Evolutionary conservation across 306 rosid species (phyloP), one percentile per base, ranked within the genome.

Genomic region (Hylodesmum podocarpum): DNA sequence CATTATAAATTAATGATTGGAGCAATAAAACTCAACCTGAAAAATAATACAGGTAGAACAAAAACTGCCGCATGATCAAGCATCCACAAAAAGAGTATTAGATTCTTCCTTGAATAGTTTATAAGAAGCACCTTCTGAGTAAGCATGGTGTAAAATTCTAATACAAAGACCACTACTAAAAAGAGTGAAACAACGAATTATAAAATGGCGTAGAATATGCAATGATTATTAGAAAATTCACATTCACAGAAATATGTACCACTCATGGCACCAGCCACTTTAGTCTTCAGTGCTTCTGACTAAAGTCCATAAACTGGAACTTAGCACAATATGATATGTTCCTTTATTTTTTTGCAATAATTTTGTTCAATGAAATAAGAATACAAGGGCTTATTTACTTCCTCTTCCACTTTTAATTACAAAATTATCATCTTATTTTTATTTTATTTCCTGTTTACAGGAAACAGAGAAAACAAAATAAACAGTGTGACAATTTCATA

Each of bases 91-190:
- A 64, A 75, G 66, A n/a, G 29, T 25, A 67, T 22, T 37, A 25
- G 80, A 81, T 75, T 81, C 79, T 67, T 80, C 71, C 19, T 31
- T 66, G 61, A 55, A 73, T 29, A 44, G 51, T 69, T 78, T 69
- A 57, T 33, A 21, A 40, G 25, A 33, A 73, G 44, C 70, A 66
- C 25, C 27, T 66, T 44, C 10, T 50, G 65, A 54, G 40, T 53
- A 58, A 29, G 71, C 36, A 13, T 19, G 79, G 62, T 29, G 49
- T 14, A 21, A 59, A 13, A 43, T 73, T 73, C 34, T 11, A 59
- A 74, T 36, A 4, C 18, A 13, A 46, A 59, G 22, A 29, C 24
- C 31, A 24, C 24, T 8, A 12, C 79, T 62, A 44, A 33, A 43
- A 68, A 55, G 34, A 25, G 27, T 29, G 41, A 49, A 16, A 24